Evolutionary conservation across 2,329 filamentous ascomycete species (phyloP).

Genomic region (Tolypocladium tropicale): DNA sequence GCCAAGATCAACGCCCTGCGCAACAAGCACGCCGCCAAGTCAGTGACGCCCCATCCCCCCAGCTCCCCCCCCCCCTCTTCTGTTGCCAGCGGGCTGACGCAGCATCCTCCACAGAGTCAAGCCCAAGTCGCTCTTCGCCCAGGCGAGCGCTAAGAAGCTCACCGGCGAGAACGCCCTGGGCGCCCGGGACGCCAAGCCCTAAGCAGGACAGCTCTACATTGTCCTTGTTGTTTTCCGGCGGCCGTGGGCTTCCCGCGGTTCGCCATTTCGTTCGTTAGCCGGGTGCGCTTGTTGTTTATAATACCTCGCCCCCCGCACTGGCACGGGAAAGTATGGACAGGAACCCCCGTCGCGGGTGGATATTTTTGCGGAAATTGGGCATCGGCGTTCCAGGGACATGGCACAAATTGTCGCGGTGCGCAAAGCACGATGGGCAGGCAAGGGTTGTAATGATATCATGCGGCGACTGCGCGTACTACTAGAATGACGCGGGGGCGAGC

Average conservation of each 20-base stretch:
- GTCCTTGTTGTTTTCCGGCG: neutral
- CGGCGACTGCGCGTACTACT: conserved; percentile 9
- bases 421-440: neutral
- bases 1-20: conserved; percentile 74
- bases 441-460: conserved; percentile 19
- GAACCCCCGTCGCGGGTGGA: neutral
- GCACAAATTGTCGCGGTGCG: neutral
- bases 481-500: neutral
- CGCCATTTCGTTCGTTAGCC: conserved; percentile 3
- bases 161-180: conserved; percentile 33
- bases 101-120: conserved; percentile 38
- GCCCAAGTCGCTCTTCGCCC: conserved; percentile 58
- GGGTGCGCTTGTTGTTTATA: conserved; percentile 6
- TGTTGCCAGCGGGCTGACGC: neutral
- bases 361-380: conserved; percentile 2
- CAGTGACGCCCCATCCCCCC: conserved; percentile 21
- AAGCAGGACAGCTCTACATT: neutral
- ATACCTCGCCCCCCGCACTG: neutral
- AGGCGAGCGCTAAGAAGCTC: conserved; percentile 54
- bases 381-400: conserved; percentile 2
- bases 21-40: conserved; percentile 73
- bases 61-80: neutral
- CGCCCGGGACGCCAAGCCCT: conserved; percentile 23
- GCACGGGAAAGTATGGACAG: neutral
- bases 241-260: neutral